These are phyloP conservation scores for Magnusiomyces tetraspermus DNA, from an alignment of 1,139 yeast species.

Conservation along the genomic window DNA sequence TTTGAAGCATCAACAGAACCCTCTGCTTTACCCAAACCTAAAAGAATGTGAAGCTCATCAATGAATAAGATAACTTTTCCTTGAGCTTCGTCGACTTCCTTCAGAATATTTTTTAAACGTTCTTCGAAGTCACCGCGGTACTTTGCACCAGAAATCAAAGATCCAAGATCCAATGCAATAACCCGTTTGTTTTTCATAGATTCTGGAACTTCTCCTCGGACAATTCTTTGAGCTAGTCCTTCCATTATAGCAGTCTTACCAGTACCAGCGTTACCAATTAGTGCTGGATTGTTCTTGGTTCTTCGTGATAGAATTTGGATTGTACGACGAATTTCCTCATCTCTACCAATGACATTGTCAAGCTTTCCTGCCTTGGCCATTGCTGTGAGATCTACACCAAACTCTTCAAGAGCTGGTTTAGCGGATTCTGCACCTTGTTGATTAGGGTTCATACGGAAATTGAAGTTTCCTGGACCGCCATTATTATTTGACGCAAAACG, in stretches of 20 bases:
- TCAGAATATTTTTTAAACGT: conserved; percentile 70
- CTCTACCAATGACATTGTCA: conserved; percentile 96
- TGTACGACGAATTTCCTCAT: conserved; percentile 87
- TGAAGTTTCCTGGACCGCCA: conserved; percentile 9
- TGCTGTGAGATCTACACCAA: conserved; percentile 79
- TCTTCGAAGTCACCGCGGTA: conserved; percentile 94
- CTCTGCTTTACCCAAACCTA: conserved; percentile 91
- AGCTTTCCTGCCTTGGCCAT: conserved; percentile 82
- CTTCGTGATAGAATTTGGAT: conserved; percentile 85
- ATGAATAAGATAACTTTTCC: conserved; percentile 77
- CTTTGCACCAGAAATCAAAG: conserved; percentile 88
- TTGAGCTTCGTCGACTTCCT: conserved; percentile 75
- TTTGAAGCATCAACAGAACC: conserved; percentile 96
- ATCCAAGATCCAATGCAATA: conserved; percentile 77
- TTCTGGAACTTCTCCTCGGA: conserved; percentile 90
- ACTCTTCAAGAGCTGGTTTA: conserved; percentile 69
- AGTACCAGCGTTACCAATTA: conserved; percentile 94
- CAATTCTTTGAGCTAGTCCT: conserved; percentile 88
- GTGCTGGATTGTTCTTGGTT: conserved; percentile 88
- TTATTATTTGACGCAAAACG: conserved; percentile 9
- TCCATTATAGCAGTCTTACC: conserved; percentile 97
- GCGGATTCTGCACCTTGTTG: conserved; percentile 38
- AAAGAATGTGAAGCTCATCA: conserved; percentile 83
- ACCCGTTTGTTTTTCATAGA: conserved; percentile 78
- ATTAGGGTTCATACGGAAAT: conserved; percentile 14